These are phyloP conservation scores for Shiraia bambusicola DNA, from an alignment of 2,329 filamentous ascomycete genomes.

Conservation along the genomic window DNA sequence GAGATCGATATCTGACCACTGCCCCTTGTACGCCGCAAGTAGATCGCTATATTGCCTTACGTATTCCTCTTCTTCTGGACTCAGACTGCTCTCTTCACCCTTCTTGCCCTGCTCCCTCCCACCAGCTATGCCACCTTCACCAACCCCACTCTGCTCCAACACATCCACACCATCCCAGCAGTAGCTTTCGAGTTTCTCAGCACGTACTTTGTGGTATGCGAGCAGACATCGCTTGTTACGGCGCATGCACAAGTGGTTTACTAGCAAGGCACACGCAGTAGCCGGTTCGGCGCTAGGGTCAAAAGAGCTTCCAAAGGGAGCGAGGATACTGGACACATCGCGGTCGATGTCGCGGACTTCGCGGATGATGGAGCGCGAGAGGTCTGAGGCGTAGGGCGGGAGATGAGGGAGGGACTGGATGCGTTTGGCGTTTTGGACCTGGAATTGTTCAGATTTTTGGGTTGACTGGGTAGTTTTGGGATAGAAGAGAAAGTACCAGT, in stretches of 20 bases:
- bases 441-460: conserved; percentile 4
- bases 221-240: conserved; percentile 94
- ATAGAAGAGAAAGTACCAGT: conserved; percentile 58
- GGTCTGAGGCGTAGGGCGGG: conserved; percentile 88
- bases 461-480: neutral
- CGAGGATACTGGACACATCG: conserved; percentile 76
- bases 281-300: conserved; percentile 80
- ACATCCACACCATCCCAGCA: conserved; percentile 90
- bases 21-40: conserved; percentile 93
- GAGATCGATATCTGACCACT: conserved; percentile 97
- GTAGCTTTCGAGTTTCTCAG: conserved; percentile 88
- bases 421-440: conserved; percentile 96
- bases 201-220: conserved; percentile 87
- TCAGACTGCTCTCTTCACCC: conserved; percentile 70
- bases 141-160: conserved; percentile 58
- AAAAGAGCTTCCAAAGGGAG: conserved; percentile 81
- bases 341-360: conserved; percentile 93
- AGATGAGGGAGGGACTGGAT: conserved; percentile 83
- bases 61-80: conserved; percentile 95
- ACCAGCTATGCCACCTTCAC: conserved; percentile 49
- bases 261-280: conserved; percentile 82
- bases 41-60: conserved; percentile 89
- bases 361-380: conserved; percentile 81
- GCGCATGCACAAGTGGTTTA: conserved; percentile 92
- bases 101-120: conserved; percentile 48